Base-by-base conservation (phyloP, 202 grass and related monocot species). In the Panicum virgatum region DNA sequence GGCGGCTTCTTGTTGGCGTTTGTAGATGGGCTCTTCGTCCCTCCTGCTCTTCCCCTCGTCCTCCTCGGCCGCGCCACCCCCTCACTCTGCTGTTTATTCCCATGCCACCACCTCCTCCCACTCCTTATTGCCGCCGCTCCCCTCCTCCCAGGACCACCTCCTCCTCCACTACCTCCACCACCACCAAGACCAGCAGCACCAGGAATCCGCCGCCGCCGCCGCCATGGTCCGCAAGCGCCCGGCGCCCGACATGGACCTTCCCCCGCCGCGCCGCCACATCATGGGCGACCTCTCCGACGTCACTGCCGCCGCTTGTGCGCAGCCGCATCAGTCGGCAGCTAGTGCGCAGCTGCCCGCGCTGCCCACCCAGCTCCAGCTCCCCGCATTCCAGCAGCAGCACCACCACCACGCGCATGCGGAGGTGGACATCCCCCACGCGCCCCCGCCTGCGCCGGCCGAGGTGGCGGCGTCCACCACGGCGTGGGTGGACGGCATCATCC, bases 181-280 rank as follows among this genome's bases (percentile, higher is more conserved):
- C n/a, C 84, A 80, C 13, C 86, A 91, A 77, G 92, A 92, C 10
- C 82, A 85, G 18, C n/a, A n/a, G n/a, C 85, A 68, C 1, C 20
- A 72, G 0, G 69, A 77, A 0, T 11, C 61, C 27, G 44, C 80
- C 15, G 73, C 62, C n/a, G n/a, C n/a, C 29, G 52, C 80, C 16
- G 73, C 67, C 64, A 97, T 97, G 94, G 94, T 94, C 84, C 84
- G 94, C 73, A 97, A 97, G 92, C 83, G 94, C 67, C 94, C 88
- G 2, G 88, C 92, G 19, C 76, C 90, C 3, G 88, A 97, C 66
- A 78, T 92, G 34, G 92, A 92, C 78, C 75, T 83, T 30, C 71
- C 83, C 47, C 75, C 88, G 78, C 65, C 92, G 71, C 86, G 88
- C 3, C 82, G 86, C 69, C 58, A 78, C 32, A 72, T 82, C 45